Percentiles rank a stretch among this genome's conserved stretches.
phyloP scores from a whole-genome alignment of 768 basidiomycete species.

The Termitomyces sp. region DNA sequence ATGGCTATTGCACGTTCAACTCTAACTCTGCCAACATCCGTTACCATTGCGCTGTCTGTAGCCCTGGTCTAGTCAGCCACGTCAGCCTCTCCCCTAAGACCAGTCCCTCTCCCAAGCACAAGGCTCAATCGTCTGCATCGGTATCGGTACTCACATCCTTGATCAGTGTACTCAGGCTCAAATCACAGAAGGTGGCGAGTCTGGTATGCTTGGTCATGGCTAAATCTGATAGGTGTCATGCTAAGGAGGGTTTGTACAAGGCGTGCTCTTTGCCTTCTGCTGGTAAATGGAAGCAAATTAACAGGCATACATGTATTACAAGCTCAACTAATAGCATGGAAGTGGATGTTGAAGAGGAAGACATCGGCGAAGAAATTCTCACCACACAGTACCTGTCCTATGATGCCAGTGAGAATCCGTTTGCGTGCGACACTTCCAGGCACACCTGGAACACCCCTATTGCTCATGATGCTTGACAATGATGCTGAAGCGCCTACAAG shows the following conservation, averaged over 20 bases:
- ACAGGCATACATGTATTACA: neutral
- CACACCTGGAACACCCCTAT: constrained; percentile 5
- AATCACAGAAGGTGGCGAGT: neutral
- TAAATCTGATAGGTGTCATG: neutral
- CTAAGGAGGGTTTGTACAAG: neutral
- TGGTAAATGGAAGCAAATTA: neutral
- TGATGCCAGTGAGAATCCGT: constrained; percentile 2
- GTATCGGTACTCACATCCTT: constrained; percentile 2
- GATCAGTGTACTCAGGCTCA: constrained; percentile 1
- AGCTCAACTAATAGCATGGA: neutral
- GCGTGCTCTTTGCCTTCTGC: constrained; percentile 3
- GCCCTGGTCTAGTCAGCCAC: neutral
- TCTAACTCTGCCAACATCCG: neutral
- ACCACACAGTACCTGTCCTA: neutral
- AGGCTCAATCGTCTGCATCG: constrained; percentile 6
- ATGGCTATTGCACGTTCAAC: neutral
- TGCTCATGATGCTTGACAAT: neutral
- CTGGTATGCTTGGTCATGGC: neutral
- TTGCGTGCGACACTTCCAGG: constrained; percentile 6
- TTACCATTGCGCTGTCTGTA: neutral
- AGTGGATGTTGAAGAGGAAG: neutral
- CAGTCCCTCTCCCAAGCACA: constrained; percentile 6
- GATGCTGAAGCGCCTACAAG: neutral
- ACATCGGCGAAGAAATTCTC: neutral
- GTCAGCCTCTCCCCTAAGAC: neutral